These are phyloP conservation scores for Hypomyces perniciosus DNA, from an alignment of 2,329 filamentous ascomycete genomes.

Conservation along the genomic window DNA sequence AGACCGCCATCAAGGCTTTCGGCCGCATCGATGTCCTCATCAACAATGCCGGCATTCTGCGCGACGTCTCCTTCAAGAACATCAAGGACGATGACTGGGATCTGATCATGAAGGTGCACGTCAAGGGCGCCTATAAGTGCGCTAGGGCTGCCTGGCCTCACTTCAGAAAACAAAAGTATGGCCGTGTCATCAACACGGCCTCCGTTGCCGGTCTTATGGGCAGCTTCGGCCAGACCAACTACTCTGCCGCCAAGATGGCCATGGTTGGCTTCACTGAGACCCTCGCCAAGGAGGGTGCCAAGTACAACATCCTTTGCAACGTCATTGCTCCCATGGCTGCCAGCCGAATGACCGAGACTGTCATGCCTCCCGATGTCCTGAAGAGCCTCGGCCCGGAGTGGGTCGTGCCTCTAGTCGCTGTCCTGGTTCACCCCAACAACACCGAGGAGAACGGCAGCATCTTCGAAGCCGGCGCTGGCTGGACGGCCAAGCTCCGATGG, in stretches of 20 bases:
- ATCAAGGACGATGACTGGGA: constrained; percentile 98
- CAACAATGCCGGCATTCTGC: constrained; percentile 95
- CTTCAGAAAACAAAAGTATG: constrained; percentile 98
- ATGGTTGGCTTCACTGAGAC: constrained; percentile 98
- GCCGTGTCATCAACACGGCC: constrained; percentile 90
- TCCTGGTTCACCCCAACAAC: constrained; percentile 81
- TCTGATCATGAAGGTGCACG: constrained; percentile 85
- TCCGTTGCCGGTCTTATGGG: constrained; percentile 96
- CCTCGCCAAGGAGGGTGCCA: constrained; percentile 90
- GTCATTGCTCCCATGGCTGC: constrained; percentile 95
- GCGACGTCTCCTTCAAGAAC: constrained; percentile 97
- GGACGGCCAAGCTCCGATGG: constrained; percentile 91
- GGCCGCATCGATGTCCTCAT: constrained; percentile 90
- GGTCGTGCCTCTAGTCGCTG: constrained; percentile 89
- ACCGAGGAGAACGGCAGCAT: constrained; percentile 77
- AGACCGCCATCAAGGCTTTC: constrained; percentile 73
- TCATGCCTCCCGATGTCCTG: constrained; percentile 92
- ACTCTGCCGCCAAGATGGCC: constrained; percentile 92
- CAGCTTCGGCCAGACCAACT: constrained; percentile 93
- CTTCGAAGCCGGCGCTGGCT: constrained; percentile 89
- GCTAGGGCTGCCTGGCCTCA: constrained; percentile 91
- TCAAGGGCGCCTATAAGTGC: constrained; percentile 93
- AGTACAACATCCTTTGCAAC: constrained; percentile 97
- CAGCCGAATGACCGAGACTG: constrained; percentile 89
- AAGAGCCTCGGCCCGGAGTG: constrained; percentile 84